A percentile compares a stretch with the other conserved stretches of the same genome.
phyloP scores from a whole-genome alignment of 352 stramenopile genomes.

The Plasmopara muralis region DNA sequence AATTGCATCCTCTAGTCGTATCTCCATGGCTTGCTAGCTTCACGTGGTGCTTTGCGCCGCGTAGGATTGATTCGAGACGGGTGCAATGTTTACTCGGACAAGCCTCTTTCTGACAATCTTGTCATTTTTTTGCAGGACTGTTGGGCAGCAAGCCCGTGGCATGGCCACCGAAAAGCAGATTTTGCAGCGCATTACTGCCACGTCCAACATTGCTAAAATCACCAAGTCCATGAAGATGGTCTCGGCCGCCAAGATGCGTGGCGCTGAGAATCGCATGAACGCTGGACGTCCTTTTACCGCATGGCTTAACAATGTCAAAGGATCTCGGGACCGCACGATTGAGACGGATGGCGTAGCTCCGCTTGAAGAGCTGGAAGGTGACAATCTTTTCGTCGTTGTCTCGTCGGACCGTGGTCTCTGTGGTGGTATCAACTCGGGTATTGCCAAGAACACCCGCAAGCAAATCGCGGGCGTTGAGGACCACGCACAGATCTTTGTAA shows the following conservation, averaged over 20 bases:
- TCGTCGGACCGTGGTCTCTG: slow-evolving; percentile 98
- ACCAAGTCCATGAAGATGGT: slow-evolving; percentile 99
- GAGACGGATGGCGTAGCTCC: slow-evolving; percentile 85
- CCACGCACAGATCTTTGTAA: slow-evolving; percentile 88
- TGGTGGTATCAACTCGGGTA: slow-evolving; percentile 97
- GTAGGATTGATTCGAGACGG: slow-evolving; percentile 2
- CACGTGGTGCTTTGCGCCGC: slow-evolving; percentile 9
- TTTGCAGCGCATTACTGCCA: slow-evolving; percentile 96
- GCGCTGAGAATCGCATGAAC: slow-evolving; percentile 90
- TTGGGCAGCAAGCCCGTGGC: slow-evolving; percentile 80
- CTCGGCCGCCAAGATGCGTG: slow-evolving; percentile 98
- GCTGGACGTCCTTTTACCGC: slow-evolving; percentile 77
- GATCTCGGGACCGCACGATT: slow-evolving; percentile 64
- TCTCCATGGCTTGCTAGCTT: background rate
- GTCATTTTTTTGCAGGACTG: slow-evolving; percentile 31
- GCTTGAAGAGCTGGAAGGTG: slow-evolving; percentile 71
- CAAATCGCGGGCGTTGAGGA: slow-evolving; percentile 66
- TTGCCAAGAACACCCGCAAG: slow-evolving; percentile 87
- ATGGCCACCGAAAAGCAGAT: slow-evolving; percentile 99
- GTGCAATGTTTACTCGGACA: slow-evolving; percentile 2
- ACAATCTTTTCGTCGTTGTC: slow-evolving; percentile 93
- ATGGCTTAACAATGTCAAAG: slow-evolving; percentile 79
- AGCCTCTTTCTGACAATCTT: slow-evolving; percentile 2
- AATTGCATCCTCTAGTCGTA: background rate
- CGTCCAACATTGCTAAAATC: slow-evolving; percentile 99